These are phyloP conservation scores for Talaromyces sp. DNA, from an alignment of 2,329 filamentous ascomycete species.

Conservation along the genomic window DNA sequence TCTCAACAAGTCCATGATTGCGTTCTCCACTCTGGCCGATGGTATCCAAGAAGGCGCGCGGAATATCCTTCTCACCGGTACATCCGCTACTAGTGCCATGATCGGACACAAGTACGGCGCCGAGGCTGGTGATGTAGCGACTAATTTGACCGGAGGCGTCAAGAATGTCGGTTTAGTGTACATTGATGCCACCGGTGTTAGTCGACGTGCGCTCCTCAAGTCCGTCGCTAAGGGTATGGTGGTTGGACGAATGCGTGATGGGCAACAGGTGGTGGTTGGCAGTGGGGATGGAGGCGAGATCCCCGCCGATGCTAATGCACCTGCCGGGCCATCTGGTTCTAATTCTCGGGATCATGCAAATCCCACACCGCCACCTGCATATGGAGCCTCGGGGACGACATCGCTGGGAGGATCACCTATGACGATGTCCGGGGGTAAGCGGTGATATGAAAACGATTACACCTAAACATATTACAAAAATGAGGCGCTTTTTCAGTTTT, in stretches of 20 bases:
- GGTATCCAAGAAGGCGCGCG: slow-evolving; percentile 87
- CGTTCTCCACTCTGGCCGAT: slow-evolving; percentile 91
- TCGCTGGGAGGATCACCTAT: slow-evolving; percentile 36
- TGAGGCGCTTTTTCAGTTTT: not conserved
- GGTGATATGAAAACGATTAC: slow-evolving; percentile 15
- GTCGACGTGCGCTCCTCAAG: slow-evolving; percentile 85
- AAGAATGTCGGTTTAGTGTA: slow-evolving; percentile 98
- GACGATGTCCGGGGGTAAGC: slow-evolving; percentile 34
- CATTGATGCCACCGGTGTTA: slow-evolving; percentile 93
- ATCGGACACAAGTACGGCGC: slow-evolving; percentile 86
- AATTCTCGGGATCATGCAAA: slow-evolving; percentile 19
- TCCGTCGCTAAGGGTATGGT: slow-evolving; percentile 94
- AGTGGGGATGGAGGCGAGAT: slow-evolving; percentile 49
- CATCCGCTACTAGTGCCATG: slow-evolving; percentile 78
- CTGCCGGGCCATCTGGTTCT: slow-evolving; percentile 25
- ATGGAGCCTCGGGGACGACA: slow-evolving; percentile 39
- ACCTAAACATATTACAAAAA: not conserved
- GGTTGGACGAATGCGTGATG: slow-evolving; percentile 53
- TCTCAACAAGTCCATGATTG: slow-evolving; percentile 94
- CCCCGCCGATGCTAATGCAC: slow-evolving; percentile 18
- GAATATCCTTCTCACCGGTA: slow-evolving; percentile 72
- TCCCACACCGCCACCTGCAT: slow-evolving; percentile 46
- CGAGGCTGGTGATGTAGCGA: slow-evolving; percentile 79
- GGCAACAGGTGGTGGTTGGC: slow-evolving; percentile 52
- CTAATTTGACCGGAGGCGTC: slow-evolving; percentile 77